Evolutionary conservation across 805 yeast species (phyloP), one percentile per base, ranked within the genome.

Genomic region (Pichia sporocuriosa): DNA sequence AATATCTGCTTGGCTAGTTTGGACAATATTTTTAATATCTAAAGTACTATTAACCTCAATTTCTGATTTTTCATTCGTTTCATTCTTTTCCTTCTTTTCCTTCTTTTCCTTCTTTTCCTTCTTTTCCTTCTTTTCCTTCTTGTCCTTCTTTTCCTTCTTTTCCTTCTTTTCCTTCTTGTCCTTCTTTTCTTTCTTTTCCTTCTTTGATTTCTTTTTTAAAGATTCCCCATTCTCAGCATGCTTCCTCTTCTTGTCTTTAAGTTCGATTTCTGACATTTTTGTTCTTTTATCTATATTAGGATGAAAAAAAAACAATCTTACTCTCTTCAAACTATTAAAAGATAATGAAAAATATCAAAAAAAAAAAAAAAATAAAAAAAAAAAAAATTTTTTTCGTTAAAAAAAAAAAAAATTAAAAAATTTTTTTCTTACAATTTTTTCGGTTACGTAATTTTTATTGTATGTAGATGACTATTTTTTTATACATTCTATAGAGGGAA

Each of bases 1-100:
- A 43, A 84, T 65, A 8, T 79, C 86, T 6, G 72, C 56, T 49
- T 73, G 74, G 6, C 81, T 59, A 12, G 47, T 32, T 9, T 42
- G 35, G 7, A 37, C 28, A 17, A 37, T 37, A 12, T 33, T 39
- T 29, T 19, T 24, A n/a, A n/a, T n/a, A n/a, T n/a, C n/a, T n/a
- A n/a, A n/a, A n/a, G n/a, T n/a, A n/a, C n/a, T n/a, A n/a, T n/a
- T n/a, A n/a, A n/a, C n/a, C n/a, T 29, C 21, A 21, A 44, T 11
- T 22, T 19, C 35, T 11, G 32, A 24, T 15, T 24, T 35, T 22
- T 32, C 36, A 13, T 25, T 24, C 4, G 28, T 12, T 32, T 35
- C 27, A 22, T 29, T n/a, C 19, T 42, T 11, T 13, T 39, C 41
- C 49, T 61, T 20, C 33, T 32, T 43, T 26, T 46, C 50, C 54